phyloP scores from a whole-genome alignment of 225 moss, liverwort and hornwort genomes.

The Pseudoscleropodium purum region DNA sequence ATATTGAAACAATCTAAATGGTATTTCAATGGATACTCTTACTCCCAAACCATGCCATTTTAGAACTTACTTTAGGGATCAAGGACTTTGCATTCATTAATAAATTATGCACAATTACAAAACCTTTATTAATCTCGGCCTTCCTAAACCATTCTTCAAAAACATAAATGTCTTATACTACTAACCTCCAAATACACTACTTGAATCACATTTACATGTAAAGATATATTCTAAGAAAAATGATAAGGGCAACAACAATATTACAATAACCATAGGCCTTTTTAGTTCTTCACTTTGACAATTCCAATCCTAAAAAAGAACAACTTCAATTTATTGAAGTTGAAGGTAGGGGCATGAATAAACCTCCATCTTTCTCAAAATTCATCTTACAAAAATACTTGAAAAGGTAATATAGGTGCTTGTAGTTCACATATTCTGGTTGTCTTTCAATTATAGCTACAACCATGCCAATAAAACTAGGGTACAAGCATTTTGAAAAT shows the following conservation, averaged over 20 bases:
- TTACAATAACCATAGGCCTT: rapidly evolving
- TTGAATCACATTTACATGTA: background rate
- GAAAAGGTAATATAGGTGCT: background rate
- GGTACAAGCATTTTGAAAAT: no score
- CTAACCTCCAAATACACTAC: background rate
- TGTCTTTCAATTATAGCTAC: no score
- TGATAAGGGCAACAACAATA: background rate
- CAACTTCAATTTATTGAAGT: background rate
- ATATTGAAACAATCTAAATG: no score
- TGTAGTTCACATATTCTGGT: no score
- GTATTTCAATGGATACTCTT: no score
- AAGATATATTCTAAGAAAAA: background rate
- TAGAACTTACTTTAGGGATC: no score
- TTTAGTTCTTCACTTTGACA: no score
- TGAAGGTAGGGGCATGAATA: no score
- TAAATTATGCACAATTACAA: no score
- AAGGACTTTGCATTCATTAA: no score
- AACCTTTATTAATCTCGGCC: rapidly evolving
- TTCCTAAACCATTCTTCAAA: background rate
- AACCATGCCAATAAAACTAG: no score
- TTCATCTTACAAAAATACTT: background rate
- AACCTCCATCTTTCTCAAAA: background rate
- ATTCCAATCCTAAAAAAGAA: background rate
- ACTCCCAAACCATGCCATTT: background rate
- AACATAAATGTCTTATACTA: no score